Evolutionary conservation across 2,329 filamentous ascomycete genomes (phyloP), one percentile per base, ranked within the genome.

Genomic region (Fusarium sp.): DNA sequence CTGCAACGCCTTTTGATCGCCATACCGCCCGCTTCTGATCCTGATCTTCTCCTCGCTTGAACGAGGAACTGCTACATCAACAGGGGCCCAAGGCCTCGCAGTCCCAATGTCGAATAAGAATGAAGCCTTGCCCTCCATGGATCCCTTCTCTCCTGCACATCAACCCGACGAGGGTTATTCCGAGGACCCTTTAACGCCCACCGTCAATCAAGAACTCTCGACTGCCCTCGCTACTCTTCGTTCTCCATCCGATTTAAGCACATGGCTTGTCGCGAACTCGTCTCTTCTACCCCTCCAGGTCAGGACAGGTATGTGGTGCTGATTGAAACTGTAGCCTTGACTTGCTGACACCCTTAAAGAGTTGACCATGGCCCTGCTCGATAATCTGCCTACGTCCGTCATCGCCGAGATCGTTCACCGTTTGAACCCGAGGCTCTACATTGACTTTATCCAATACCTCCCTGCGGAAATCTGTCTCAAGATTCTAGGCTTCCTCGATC

Each of bases 391-490:
- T 20, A 97, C 93, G 1, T 92, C 92, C 9, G 88, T 90, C 56
- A 90, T 98, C 63, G 90, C 92, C 51, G 86, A 91, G 46, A 92
- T 98, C 55, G 93, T 97, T 48, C 88, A 94, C 57, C 88, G 91
- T 68, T 83, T 97, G 20, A 92, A 90, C 67, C 93, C 94, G 6
- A 87, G 94, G 55, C 89, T 98, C 4, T 94, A 98, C 80, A 95
- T 98, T 81, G 93, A 99, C 80, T 97, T 97, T 57, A 89, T 97
- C 43, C 84, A 89, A 69, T 90, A 93, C 74, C 88, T 99, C 1
- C 96, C 96, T 0, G 89, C 93, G 27, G 96, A 99, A 79, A 92
- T 99, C 74, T 97, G 93, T 65, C 90, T 96, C 46, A 92, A 97
- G 75, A 91, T 98, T 46, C 90, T 99, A 45, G 90, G 92, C 18